Evolutionary conservation across 2,329 filamentous ascomycete genomes (phyloP).

Genomic region (Colletotrichum coccodes): DNA sequence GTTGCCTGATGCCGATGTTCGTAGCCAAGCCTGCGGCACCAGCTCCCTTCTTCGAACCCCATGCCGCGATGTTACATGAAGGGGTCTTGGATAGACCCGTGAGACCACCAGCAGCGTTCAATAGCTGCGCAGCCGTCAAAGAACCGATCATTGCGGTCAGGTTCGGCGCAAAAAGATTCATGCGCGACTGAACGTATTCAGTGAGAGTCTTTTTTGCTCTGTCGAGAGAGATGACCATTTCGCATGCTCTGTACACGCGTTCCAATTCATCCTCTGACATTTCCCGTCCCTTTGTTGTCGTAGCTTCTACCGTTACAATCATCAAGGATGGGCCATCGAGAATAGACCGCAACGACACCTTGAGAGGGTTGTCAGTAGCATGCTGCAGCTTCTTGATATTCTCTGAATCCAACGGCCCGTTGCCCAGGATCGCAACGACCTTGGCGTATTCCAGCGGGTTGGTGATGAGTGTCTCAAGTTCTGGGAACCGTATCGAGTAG

Average conservation of each 20-base stretch:
- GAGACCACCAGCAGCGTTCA: slow-evolving; percentile 92
- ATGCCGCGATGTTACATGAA: slow-evolving; percentile 89
- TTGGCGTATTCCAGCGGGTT: slow-evolving; percentile 96
- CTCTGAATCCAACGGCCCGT: slow-evolving; percentile 84
- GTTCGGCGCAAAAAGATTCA: slow-evolving; percentile 96
- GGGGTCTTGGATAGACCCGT: slow-evolving; percentile 91
- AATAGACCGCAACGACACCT: slow-evolving; percentile 79
- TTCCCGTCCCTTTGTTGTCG: slow-evolving; percentile 84
- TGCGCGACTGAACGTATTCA: slow-evolving; percentile 95
- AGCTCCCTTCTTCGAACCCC: slow-evolving; percentile 89
- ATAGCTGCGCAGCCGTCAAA: slow-evolving; percentile 92
- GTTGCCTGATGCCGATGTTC: slow-evolving; percentile 89
- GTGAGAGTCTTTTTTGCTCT: slow-evolving; percentile 87
- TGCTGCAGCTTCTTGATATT: slow-evolving; percentile 84
- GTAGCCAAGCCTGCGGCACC: slow-evolving; percentile 84
- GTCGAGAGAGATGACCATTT: slow-evolving; percentile 89
- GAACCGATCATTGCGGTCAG: slow-evolving; percentile 91
- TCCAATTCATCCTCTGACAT: slow-evolving; percentile 81
- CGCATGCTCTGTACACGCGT: slow-evolving; percentile 80
- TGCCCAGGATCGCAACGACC: slow-evolving; percentile 91
- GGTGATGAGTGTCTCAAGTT: slow-evolving; percentile 88
- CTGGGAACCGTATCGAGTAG: slow-evolving; percentile 93
- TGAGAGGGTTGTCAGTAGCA: slow-evolving; percentile 81
- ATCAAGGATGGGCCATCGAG: slow-evolving; percentile 91
- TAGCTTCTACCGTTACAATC: slow-evolving; percentile 95